phyloP scores from a whole-genome alignment of 139 green algal species.

The Gonium pectorale region DNA sequence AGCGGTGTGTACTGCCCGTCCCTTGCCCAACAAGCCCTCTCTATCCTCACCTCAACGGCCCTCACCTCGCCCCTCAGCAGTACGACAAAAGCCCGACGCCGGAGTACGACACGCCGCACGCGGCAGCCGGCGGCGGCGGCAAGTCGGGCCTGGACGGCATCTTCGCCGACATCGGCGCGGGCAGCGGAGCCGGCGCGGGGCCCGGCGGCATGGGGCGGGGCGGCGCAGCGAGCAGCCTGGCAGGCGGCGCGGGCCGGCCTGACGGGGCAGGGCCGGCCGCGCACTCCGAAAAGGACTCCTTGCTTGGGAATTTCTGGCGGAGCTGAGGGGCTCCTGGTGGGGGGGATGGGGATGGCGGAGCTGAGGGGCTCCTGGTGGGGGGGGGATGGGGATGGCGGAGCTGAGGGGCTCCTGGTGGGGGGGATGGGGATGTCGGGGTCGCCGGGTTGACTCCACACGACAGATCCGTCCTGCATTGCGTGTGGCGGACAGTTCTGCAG shows the following conservation, averaged over 20 bases:
- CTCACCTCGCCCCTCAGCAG: not conserved
- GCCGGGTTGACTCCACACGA: too few relatives aligned
- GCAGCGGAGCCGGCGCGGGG: not conserved
- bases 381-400: not conserved
- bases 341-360: not conserved
- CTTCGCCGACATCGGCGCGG: constrained; percentile 33
- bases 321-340: constrained; percentile 18
- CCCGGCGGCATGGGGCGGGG: not conserved
- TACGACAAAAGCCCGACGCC: constrained; percentile 27
- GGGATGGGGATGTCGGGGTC: not conserved
- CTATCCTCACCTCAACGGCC: not conserved
- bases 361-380: too few relatives aligned
- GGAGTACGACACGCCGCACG: not conserved
- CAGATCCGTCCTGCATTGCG: too few relatives aligned
- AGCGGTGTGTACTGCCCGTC: too few relatives aligned
- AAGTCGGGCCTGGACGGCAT: constrained; percentile 30
- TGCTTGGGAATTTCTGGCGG: constrained; percentile 23
- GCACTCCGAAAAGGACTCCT: constrained; percentile 25
- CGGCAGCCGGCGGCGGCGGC: not conserved
- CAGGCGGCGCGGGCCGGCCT: not conserved
- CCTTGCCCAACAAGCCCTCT: not conserved
- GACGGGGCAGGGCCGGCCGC: not conserved
- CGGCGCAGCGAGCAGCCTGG: not conserved
- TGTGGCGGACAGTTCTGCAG: too few relatives aligned
- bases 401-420: not conserved